Percentiles rank a stretch among this genome's conserved stretches.
These are phyloP conservation scores for Trichoderma atroviride DNA, from an alignment of 2,329 filamentous ascomycete genomes.

Conservation along the genomic window DNA sequence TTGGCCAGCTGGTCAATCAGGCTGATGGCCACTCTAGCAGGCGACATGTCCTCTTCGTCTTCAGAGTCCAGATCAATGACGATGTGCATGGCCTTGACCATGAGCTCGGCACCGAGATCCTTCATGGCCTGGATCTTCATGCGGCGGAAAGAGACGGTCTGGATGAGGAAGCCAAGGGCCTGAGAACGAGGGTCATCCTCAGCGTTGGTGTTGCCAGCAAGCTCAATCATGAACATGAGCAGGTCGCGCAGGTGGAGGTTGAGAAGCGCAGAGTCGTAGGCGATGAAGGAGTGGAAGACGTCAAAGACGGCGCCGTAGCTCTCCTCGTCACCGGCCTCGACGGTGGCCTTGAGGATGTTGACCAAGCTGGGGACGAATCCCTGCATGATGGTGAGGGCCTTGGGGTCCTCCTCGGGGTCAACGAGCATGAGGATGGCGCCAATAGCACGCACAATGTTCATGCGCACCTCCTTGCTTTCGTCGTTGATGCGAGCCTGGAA, in stretches of 20 bases:
- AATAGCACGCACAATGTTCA: constrained; percentile 91
- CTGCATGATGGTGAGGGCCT: constrained; percentile 75
- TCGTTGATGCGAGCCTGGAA: constrained; percentile 89
- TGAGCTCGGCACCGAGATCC: constrained; percentile 81
- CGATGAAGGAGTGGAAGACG: constrained; percentile 93
- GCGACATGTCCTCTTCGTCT: constrained; percentile 76
- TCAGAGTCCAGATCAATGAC: constrained; percentile 84
- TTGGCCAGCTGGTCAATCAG: constrained; percentile 87
- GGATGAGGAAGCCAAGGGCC: constrained; percentile 90
- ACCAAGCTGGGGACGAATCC: constrained; percentile 85
- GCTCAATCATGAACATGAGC: constrained; percentile 89
- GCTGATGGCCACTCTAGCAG: constrained; percentile 80
- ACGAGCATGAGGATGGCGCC: constrained; percentile 86
- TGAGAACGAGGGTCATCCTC: constrained; percentile 87
- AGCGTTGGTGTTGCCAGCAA: constrained; percentile 73
- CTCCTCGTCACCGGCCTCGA: constrained; percentile 81
- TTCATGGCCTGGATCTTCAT: constrained; percentile 92
- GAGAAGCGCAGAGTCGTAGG: constrained; percentile 83
- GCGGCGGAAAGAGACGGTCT: constrained; percentile 87
- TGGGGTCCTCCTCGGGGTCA: constrained; percentile 80
- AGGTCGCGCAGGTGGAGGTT: constrained; percentile 87
- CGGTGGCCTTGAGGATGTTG: constrained; percentile 79
- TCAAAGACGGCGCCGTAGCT: constrained; percentile 89
- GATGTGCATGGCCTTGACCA: constrained; percentile 84
- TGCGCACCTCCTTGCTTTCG: constrained; percentile 86